phyloP scores from a whole-genome alignment of 345 rosid genomes.

The Hypericum androsaemum region DNA sequence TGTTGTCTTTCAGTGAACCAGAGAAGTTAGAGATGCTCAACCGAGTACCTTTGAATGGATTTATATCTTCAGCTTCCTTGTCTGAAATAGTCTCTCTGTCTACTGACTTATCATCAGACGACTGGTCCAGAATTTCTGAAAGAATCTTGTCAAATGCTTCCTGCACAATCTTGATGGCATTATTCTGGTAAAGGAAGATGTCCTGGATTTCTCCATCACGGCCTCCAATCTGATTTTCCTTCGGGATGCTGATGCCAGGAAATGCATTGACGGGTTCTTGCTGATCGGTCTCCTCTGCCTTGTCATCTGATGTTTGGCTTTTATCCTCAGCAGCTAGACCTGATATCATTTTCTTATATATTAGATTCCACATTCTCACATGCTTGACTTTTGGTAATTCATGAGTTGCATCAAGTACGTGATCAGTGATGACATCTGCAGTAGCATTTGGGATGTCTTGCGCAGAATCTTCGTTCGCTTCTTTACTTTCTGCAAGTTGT shows the following conservation, averaged over 20 bases:
- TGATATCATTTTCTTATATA: slow-evolving; percentile 69
- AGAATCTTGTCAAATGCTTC: slow-evolving; percentile 80
- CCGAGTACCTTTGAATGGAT: slow-evolving; percentile 22
- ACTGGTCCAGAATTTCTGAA: slow-evolving; percentile 52
- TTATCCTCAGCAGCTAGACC: slow-evolving; percentile 37
- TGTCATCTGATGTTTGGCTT: slow-evolving; percentile 18
- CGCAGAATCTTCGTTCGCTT: slow-evolving; percentile 11
- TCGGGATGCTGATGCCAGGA: neutral
- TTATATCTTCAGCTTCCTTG: slow-evolving; percentile 25
- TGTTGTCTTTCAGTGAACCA: slow-evolving; percentile 12
- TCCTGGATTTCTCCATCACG: slow-evolving; percentile 22
- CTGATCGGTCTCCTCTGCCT: slow-evolving; percentile 19
- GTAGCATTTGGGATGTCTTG: slow-evolving; percentile 5
- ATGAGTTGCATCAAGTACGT: slow-evolving; percentile 8
- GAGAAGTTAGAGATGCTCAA: slow-evolving; percentile 17
- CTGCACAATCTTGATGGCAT: slow-evolving; percentile 59
- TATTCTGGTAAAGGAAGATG: slow-evolving; percentile 31
- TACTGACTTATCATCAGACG: slow-evolving; percentile 46
- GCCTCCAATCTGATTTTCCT: slow-evolving; percentile 11
- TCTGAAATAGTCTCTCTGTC: slow-evolving; percentile 25
- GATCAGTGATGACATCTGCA: slow-evolving; percentile 14
- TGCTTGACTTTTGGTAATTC: slow-evolving; percentile 32
- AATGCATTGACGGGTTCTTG: slow-evolving; percentile 11
- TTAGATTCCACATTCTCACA: slow-evolving; percentile 52
- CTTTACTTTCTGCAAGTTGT: slow-evolving; percentile 12